Conservation (phyloP, 2,329 filamentous ascomycete species). For the Pseudogymnoascus sp. region DNA sequence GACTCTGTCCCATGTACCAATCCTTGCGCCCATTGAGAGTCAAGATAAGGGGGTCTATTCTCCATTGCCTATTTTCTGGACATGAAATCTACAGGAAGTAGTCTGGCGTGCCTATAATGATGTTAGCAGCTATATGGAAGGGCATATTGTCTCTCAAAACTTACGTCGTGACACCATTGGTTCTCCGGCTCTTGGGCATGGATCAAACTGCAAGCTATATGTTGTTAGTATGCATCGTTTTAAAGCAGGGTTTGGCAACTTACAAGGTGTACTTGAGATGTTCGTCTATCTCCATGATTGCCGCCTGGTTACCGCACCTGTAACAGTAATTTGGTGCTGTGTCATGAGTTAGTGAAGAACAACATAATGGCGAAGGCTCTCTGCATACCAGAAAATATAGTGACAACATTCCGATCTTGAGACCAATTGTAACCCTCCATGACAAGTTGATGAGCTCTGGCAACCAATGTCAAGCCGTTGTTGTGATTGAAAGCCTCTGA, state of each 20-base stretch:
- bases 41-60: conserved; percentile 1
- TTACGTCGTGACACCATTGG: conserved; percentile 94
- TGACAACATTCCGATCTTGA: conserved; percentile 95
- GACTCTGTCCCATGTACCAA: neutral
- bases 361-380: neutral
- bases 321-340: conserved; percentile 91
- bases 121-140: conserved; percentile 4
- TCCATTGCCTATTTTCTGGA: conserved; percentile 10
- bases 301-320: conserved; percentile 96
- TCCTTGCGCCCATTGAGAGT: neutral
- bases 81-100: conserved; percentile 77
- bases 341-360: conserved; percentile 24
- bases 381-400: conserved; percentile 83
- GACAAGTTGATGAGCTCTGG: conserved; percentile 92
- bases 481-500: conserved; percentile 99
- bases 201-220: conserved; percentile 92
- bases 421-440: conserved; percentile 99
- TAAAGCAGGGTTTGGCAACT: conserved; percentile 36
- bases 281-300: conserved; percentile 99
- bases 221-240: conserved; percentile 23
- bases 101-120: conserved; percentile 68
- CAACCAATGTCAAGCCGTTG: conserved; percentile 92
- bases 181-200: conserved; percentile 92
- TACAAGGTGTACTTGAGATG: conserved; percentile 99
- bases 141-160: conserved; percentile 24